Evolutionary conservation across 2,329 filamentous ascomycete species (phyloP), one percentile per base, ranked within the genome.

Genomic region (Xylariaceae sp.): DNA sequence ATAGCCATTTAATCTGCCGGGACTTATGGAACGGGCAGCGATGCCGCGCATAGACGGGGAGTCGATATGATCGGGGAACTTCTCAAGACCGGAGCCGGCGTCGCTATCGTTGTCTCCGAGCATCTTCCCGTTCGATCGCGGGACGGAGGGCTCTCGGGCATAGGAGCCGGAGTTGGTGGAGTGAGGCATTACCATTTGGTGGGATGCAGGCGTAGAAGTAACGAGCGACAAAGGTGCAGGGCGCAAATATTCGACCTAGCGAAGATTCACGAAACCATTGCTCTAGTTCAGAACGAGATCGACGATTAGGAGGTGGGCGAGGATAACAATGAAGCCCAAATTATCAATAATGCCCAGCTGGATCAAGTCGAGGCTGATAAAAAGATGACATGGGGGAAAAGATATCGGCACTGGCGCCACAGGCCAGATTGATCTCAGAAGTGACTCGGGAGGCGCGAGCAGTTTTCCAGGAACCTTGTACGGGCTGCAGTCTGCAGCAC

Each of bases 41-140:
- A 49, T 46, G 41, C 51, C 50, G 50, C 57, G 59, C 57, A 61
- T 57, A 18, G 57, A 51, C 9, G 59, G 56, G 34, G 57, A 52
- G 39, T 63, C 60, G 50, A 63, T 52, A 38, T 62, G 59, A 33
- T 63, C 60, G 34, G 60, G 60, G 37, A 63, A 63, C 32, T 63
- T 63, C 50, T 63, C 60, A 36, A 62, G 54, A 18, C 59, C 59
- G 18, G 56, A 56, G 38, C 51, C 47, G 34, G 44, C 12, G 9
- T 59, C 55, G 37, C 38, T 45, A 16, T 60, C 57, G 29, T 37
- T 44, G 19, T 56, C 54, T 33, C 46, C 54, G 11, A 46, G 29
- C 37, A 43, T 45, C 48, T 61, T 62, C 37, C 50, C 34, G 37
- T 40, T 50, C 30, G 55, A 51, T 48, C 60, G 56, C 38, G 60